A percentile compares a stretch with the other conserved stretches of the same genome.
These are phyloP conservation scores for Trametes sanguinea DNA, from an alignment of 768 basidiomycete species.

Conservation along the genomic window DNA sequence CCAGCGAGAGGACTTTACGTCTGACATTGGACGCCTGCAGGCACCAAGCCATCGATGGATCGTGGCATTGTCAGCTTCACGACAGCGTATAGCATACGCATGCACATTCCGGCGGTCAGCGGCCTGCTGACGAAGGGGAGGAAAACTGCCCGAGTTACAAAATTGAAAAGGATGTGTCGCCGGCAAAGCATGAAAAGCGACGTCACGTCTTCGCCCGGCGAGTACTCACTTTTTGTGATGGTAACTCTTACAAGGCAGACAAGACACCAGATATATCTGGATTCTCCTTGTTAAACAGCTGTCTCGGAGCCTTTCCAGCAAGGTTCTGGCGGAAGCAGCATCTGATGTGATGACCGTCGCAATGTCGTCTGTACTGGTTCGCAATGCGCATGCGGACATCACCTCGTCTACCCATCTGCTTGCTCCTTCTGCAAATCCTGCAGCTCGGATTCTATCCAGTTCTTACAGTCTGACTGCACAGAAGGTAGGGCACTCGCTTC, in stretches of 20 bases:
- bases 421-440: conserved; percentile 13
- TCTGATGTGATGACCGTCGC: neutral
- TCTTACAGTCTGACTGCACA: neutral
- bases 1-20: no score
- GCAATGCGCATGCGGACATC: no score
- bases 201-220: no score
- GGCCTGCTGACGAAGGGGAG: neutral
- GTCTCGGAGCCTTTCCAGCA: conserved; percentile 3
- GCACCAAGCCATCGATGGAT: no score
- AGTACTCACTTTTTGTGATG: no score
- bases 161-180: no score
- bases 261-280: neutral
- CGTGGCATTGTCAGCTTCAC: neutral
- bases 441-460: neutral
- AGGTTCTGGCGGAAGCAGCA: neutral
- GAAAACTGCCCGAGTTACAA: no score
- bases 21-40: no score
- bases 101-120: neutral
- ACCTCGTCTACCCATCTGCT: no score
- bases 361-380: no score
- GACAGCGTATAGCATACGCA: no score
- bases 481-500: neutral
- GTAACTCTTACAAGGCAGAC: neutral
- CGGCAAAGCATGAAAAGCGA: no score
- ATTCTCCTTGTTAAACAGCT: neutral